phyloP scores from a whole-genome alignment of 257 asterid genomes.

The Henckelia pumila region DNA sequence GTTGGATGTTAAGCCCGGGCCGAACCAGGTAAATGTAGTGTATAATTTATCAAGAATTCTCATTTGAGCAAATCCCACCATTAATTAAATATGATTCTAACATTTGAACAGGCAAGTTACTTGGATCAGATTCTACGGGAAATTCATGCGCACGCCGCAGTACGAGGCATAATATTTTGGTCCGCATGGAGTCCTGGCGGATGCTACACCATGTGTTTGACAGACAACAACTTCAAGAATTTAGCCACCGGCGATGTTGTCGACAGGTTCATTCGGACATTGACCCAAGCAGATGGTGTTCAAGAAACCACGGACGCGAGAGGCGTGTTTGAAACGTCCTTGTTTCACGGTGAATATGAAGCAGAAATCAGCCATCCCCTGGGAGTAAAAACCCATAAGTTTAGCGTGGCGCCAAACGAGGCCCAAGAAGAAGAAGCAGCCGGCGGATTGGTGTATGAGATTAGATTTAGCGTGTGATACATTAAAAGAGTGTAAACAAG shows the following conservation, averaged over 20 bases:
- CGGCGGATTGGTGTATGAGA: neutral
- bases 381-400: neutral
- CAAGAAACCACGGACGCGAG: constrained; percentile 30
- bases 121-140: constrained; percentile 57
- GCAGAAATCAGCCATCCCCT: constrained; percentile 34
- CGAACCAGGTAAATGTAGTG: constrained; percentile 40
- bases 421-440: neutral
- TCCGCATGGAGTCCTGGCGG: constrained; percentile 49
- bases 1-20: constrained; percentile 44
- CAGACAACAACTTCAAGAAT: constrained; percentile 51
- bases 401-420: constrained; percentile 12
- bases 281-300: constrained; percentile 16
- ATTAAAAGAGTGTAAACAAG: too few species aligned
- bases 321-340: constrained; percentile 41
- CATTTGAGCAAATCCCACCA: neutral
- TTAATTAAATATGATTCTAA: neutral
- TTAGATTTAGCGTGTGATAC: too few species aligned
- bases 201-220: constrained; percentile 64
- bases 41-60: neutral
- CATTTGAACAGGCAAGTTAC: constrained; percentile 27
- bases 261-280: constrained; percentile 27
- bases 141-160: constrained; percentile 36
- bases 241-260: constrained; percentile 54
- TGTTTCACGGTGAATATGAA: constrained; percentile 59
- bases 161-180: constrained; percentile 53